phyloP scores from a whole-genome alignment of 106 monocot species.

The Allium fistulosum region DNA sequence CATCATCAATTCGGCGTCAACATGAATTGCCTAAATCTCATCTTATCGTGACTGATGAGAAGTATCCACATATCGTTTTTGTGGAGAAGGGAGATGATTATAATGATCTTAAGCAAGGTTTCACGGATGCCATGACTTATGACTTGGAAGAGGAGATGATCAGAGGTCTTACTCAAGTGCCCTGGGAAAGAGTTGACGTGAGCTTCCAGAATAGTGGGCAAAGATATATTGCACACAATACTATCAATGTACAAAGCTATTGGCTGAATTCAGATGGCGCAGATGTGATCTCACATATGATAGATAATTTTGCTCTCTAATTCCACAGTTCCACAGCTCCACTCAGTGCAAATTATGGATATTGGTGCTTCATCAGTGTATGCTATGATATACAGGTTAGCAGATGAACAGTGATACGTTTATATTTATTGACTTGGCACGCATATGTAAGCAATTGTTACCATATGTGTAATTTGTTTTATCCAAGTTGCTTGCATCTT shows the following conservation, averaged over 20 bases:
- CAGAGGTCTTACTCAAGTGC: constrained; percentile 57
- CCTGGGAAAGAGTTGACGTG: constrained; percentile 92
- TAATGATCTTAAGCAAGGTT: constrained; percentile 12
- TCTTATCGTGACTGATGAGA: constrained; percentile 32
- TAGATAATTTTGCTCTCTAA: constrained; percentile 46
- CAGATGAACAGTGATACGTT: neutral
- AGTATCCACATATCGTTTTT: constrained; percentile 58
- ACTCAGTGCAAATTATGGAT: neutral
- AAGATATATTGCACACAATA: constrained; percentile 81
- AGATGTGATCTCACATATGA: constrained; percentile 52
- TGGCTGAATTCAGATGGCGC: constrained; percentile 57
- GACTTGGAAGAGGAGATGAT: constrained; percentile 81
- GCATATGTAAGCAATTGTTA: constrained; percentile 1
- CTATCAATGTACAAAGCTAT: constrained; percentile 76
- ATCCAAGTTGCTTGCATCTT: neutral
- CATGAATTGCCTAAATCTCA: constrained; percentile 69
- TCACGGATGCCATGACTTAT: constrained; percentile 15
- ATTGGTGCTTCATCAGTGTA: neutral
- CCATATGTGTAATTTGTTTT: neutral
- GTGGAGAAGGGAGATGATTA: constrained; percentile 39
- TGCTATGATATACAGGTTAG: no score
- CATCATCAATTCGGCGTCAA: constrained; percentile 66
- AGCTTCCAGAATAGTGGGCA: constrained; percentile 69
- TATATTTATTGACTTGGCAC: neutral
- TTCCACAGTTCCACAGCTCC: constrained; percentile 1